These are phyloP conservation scores for Zoysia pacifica DNA, from an alignment of 176 grass and related monocot genomes.

Conservation along the genomic window DNA sequence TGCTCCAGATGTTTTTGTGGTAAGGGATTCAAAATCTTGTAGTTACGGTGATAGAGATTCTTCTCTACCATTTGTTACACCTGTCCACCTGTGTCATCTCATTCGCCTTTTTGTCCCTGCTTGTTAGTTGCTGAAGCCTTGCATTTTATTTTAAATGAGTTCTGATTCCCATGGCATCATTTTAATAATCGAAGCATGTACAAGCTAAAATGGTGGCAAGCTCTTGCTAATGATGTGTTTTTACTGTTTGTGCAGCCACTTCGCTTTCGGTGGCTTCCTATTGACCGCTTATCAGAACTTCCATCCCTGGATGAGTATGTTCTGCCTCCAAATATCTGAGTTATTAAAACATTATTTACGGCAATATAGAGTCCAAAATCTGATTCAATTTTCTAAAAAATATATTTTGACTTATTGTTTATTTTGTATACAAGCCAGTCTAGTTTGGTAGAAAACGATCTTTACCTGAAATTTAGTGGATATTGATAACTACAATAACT, in stretches of 20 bases:
- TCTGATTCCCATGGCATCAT: neutral
- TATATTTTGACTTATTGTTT: neutral
- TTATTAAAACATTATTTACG: too few relatives aligned
- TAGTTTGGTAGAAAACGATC: too few relatives aligned
- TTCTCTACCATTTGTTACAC: slow-evolving; percentile 6
- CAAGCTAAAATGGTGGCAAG: slow-evolving; percentile 17
- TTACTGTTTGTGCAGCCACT: slow-evolving; percentile 54
- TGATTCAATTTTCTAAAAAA: too few relatives aligned
- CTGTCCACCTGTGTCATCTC: neutral
- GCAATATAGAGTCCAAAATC: too few relatives aligned
- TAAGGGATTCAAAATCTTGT: slow-evolving; percentile 33
- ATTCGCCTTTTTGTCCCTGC: neutral
- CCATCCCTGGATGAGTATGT: slow-evolving; percentile 63
- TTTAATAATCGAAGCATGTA: slow-evolving; percentile 9
- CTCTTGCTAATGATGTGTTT: slow-evolving; percentile 28
- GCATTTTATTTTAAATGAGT: neutral
- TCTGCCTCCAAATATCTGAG: slow-evolving; percentile 4
- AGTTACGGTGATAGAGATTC: neutral
- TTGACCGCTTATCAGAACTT: slow-evolving; percentile 51
- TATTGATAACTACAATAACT: slow-evolving; percentile 2
- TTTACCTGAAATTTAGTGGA: neutral
- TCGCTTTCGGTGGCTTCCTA: slow-evolving; percentile 60
- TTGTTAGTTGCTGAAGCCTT: slow-evolving; percentile 7
- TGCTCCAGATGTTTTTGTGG: slow-evolving; percentile 47
- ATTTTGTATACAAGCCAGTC: too few relatives aligned